phyloP scores from a whole-genome alignment of 2,329 filamentous ascomycete genomes.

The Alternaria atra region DNA sequence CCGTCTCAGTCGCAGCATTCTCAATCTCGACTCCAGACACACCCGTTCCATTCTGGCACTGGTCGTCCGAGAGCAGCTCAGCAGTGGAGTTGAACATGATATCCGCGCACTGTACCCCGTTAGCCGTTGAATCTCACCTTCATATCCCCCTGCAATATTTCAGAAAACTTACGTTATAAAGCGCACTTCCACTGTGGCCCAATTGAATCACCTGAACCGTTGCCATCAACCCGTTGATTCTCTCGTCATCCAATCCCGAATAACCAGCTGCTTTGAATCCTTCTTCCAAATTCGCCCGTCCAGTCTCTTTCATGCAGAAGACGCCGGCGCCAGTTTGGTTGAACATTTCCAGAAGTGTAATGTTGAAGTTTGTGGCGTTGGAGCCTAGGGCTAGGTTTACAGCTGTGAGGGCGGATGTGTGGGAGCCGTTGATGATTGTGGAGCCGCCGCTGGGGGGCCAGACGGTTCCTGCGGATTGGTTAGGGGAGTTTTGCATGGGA shows the following conservation, averaged over 20 bases:
- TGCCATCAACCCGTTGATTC: conserved; percentile 52
- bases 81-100: conserved; percentile 54
- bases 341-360: conserved; percentile 54
- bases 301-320: conserved; percentile 55
- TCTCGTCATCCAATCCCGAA: conserved; percentile 25
- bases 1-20: conserved; percentile 23
- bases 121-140: background rate
- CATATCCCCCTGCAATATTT: background rate
- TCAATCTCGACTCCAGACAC: conserved; percentile 46
- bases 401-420: conserved; percentile 57
- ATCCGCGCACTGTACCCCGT: conserved; percentile 52
- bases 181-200: conserved; percentile 48
- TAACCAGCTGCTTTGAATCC: conserved; percentile 38
- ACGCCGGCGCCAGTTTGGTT: conserved; percentile 61
- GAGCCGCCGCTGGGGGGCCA: conserved; percentile 59
- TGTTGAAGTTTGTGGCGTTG: conserved; percentile 57
- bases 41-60: conserved; percentile 53
- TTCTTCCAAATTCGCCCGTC: conserved; percentile 33
- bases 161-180: conserved; percentile 55
- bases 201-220: conserved; percentile 59
- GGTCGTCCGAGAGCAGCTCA: conserved; percentile 45
- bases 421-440: conserved; percentile 52
- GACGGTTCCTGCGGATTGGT: conserved; percentile 27
- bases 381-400: conserved; percentile 58
- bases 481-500: too few species aligned